Evolutionary conservation across 345 rosid species (phyloP).

Genomic region (Abelmoschus esculentus): DNA sequence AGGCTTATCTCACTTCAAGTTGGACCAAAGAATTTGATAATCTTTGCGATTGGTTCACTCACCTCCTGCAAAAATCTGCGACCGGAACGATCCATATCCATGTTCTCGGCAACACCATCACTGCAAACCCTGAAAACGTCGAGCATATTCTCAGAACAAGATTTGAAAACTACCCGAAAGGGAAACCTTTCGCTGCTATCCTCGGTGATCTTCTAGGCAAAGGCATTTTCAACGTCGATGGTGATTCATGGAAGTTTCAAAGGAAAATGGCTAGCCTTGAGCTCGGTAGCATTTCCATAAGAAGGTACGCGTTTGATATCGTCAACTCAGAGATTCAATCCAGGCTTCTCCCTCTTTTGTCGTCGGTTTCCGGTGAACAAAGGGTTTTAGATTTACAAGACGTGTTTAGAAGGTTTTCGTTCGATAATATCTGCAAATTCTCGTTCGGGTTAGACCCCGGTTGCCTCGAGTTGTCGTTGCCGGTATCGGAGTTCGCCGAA

Average conservation of each 20-base stretch:
- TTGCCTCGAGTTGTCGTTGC: conserved; percentile 42
- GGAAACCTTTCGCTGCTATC: conserved; percentile 43
- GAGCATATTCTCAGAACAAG: conserved; percentile 51
- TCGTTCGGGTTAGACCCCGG: conserved; percentile 62
- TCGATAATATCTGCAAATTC: conserved; percentile 49
- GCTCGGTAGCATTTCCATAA: conserved; percentile 41
- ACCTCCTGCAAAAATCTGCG: conserved; percentile 24
- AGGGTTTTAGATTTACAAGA: not conserved
- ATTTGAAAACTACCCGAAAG: conserved; percentile 66
- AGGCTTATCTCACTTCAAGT: conserved; percentile 16
- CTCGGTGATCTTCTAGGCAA: conserved; percentile 57
- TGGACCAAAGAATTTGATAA: conserved; percentile 34
- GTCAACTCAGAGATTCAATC: conserved; percentile 30
- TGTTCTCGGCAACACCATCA: conserved; percentile 40
- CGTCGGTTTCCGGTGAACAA: conserved; percentile 8
- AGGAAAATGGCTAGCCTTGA: conserved; percentile 58
- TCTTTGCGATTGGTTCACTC: conserved; percentile 39
- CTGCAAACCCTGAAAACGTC: conserved; percentile 45
- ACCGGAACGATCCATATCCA: conserved; percentile 39
- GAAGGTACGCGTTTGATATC: conserved; percentile 36
- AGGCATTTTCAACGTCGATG: conserved; percentile 66
- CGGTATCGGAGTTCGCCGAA: conserved; percentile 35
- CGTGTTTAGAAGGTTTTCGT: conserved; percentile 49
- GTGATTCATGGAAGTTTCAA: conserved; percentile 56
- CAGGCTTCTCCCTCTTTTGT: conserved; percentile 38